Percentiles rank a stretch among this genome's conserved stretches.
Conservation (phyloP, 495 filamentous ascomycete species). For the Massariosphaeria phaeospora region DNA sequence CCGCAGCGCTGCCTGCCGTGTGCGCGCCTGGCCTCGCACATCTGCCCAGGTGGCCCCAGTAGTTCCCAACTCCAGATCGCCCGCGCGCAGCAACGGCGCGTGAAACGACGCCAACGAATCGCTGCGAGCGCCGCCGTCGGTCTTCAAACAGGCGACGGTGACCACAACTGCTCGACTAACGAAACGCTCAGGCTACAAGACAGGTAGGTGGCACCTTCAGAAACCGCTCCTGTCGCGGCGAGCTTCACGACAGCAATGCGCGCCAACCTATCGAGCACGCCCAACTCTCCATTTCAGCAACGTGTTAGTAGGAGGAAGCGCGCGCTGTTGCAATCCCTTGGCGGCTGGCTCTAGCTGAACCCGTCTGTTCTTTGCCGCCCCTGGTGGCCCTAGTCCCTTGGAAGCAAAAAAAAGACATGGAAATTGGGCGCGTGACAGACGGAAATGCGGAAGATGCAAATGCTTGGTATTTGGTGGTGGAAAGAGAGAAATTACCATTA, state of each 20-base stretch:
- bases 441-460: slow-evolving; percentile 1
- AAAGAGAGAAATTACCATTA: slow-evolving; percentile 29
- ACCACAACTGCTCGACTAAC: too few relatives aligned
- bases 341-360: neutral
- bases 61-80: too few relatives aligned
- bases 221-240: slow-evolving; percentile 7
- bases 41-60: too few relatives aligned
- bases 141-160: neutral
- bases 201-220: slow-evolving; percentile 3
- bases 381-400: neutral
- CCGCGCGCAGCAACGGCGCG: too few relatives aligned
- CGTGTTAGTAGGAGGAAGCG: slow-evolving; percentile 5
- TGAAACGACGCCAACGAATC: too few relatives aligned
- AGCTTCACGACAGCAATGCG: neutral
- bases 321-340: neutral
- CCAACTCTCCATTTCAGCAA: slow-evolving; percentile 1
- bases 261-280: slow-evolving; percentile 11
- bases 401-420: neutral
- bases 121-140: too few relatives aligned
- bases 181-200: too few relatives aligned
- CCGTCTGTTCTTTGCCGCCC: neutral
- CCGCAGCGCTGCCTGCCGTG: too few relatives aligned
- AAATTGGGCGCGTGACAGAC: slow-evolving; percentile 3
- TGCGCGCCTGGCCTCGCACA: too few relatives aligned
- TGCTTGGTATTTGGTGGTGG: neutral